Percentiles rank a stretch among this genome's conserved stretches.
Evolutionary conservation across 495 filamentous ascomycete species (phyloP).

Genomic region (Podospora sp.): DNA sequence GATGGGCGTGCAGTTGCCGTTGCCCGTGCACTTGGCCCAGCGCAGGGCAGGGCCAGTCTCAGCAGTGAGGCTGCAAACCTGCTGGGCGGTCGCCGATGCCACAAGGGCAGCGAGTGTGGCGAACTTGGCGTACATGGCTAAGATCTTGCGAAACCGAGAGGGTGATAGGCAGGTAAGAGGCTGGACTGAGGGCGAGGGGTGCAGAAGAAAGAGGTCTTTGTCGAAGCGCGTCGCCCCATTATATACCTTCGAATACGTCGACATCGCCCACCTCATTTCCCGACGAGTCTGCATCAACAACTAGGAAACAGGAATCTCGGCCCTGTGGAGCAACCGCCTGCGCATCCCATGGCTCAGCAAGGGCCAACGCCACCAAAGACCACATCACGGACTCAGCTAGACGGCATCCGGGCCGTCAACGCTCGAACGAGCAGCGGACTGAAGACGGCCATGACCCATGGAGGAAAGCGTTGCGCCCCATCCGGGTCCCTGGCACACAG

Average conservation of each 20-base stretch:
- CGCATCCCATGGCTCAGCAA: conserved; percentile 8
- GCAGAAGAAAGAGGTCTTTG: conserved; percentile 19
- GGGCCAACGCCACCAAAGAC: conserved; percentile 16
- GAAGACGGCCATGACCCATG: conserved; percentile 20
- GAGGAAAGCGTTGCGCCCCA: conserved; percentile 26
- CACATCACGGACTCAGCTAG: conserved; percentile 9
- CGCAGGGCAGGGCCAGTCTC: conserved; percentile 61
- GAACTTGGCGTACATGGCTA: conserved; percentile 40
- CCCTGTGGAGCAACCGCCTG: conserved; percentile 20
- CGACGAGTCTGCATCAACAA: conserved; percentile 1
- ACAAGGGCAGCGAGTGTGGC: conserved; percentile 46
- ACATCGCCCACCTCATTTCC: not conserved
- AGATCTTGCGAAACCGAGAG: conserved; percentile 15
- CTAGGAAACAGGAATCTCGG: conserved; percentile 22
- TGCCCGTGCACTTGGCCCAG: conserved; percentile 59
- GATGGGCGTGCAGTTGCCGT: conserved; percentile 52
- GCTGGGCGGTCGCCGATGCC: conserved; percentile 52
- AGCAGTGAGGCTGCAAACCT: conserved; percentile 56
- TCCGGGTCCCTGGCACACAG: not conserved
- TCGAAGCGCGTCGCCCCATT: conserved; percentile 20
- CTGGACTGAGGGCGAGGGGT: conserved; percentile 30
- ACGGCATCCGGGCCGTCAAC: conserved; percentile 37
- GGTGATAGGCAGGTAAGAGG: conserved; percentile 21
- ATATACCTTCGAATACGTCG: conserved; percentile 28
- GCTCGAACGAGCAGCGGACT: conserved; percentile 25